These are phyloP conservation scores for carrot (Daucus carota) DNA, from an alignment of 129 eudicot genomes.

Conservation along the genomic window DH1_v3.0 NC_030388.2:1536501-1537000, in stretches of 20 bases:
- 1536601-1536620: conserved; percentile 90
- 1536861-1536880: not conserved
- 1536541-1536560: conserved; percentile 90
- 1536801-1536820: not conserved
- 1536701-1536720: not conserved
- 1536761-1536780: not conserved
- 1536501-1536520: conserved; percentile 64
- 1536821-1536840: not conserved
- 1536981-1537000: too few relatives aligned
- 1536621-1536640: conserved; percentile 74
- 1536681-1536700: not conserved
- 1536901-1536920: not conserved
- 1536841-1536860: not conserved
- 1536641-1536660: conserved; percentile 87
- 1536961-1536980: too few relatives aligned
- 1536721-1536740: not conserved
- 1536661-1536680: conserved; percentile 39
- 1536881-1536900: not conserved
- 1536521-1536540: conserved; percentile 91
- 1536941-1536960: not conserved
- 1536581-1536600: conserved; percentile 90
- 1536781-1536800: not conserved
- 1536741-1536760: not conserved
- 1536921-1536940: not conserved
- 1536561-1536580: conserved; percentile 69